A percentile compares a stretch with the other conserved stretches of the same genome.
Evolutionary conservation across 2,329 filamentous ascomycete genomes (phyloP).

Genomic region (Trichoderma sp.): DNA sequence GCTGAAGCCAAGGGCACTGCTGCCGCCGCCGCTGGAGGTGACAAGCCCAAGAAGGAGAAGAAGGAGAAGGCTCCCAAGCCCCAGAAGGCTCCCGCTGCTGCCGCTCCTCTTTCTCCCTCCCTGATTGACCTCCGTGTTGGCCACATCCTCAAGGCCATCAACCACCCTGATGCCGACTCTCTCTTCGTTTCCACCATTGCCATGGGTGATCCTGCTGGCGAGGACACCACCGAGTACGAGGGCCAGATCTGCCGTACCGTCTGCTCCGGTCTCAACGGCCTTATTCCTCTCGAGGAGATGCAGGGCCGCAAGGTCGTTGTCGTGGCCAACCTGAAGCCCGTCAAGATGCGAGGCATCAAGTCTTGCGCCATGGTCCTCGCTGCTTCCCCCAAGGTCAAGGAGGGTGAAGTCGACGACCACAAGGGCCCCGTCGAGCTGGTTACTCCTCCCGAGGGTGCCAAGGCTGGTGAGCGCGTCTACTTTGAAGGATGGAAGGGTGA

Average conservation of each 20-base stretch:
- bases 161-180: slow-evolving; percentile 95
- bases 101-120: slow-evolving; percentile 75
- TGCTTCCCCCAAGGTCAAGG: slow-evolving; percentile 77
- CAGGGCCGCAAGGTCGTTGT: slow-evolving; percentile 92
- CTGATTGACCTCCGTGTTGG: slow-evolving; percentile 95
- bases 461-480: slow-evolving; percentile 82
- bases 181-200: slow-evolving; percentile 94
- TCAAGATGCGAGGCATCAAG: slow-evolving; percentile 92
- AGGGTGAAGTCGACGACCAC: slow-evolving; percentile 82
- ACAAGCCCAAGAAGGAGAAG: slow-evolving; percentile 75
- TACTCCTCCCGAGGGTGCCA: slow-evolving; percentile 70
- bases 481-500: slow-evolving; percentile 95
- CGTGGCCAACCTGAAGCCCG: slow-evolving; percentile 97
- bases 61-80: slow-evolving; percentile 83
- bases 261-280: slow-evolving; percentile 92
- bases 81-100: slow-evolving; percentile 62
- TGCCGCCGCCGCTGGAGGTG: slow-evolving; percentile 38
- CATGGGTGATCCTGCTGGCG: slow-evolving; percentile 82
- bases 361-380: slow-evolving; percentile 88
- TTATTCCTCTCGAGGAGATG: slow-evolving; percentile 93
- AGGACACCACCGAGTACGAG: slow-evolving; percentile 88
- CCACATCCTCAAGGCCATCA: slow-evolving; percentile 92
- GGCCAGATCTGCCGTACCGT: slow-evolving; percentile 91
- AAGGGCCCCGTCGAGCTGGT: slow-evolving; percentile 91
- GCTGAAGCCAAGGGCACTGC: slow-evolving; percentile 46